phyloP scores from a whole-genome alignment of 2,329 filamentous ascomycete genomes.

The Cordyceps farinosa region DNA sequence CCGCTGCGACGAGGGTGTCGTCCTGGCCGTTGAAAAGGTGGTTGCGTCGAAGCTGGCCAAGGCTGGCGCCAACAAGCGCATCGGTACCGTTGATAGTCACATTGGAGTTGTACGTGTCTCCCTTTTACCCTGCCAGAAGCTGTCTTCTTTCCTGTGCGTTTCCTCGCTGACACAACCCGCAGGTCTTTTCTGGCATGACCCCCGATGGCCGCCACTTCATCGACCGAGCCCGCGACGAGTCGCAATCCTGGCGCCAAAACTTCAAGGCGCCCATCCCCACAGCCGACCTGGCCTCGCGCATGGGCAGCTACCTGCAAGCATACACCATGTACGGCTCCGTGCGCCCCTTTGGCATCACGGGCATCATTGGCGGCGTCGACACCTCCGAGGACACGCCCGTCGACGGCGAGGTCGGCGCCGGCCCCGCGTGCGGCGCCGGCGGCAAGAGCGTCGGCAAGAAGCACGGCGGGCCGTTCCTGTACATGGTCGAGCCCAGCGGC shows the following conservation, averaged over 20 bases:
- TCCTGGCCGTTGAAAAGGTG: constrained; percentile 95
- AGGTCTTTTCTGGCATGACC: constrained; percentile 92
- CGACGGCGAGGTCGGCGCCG: constrained; percentile 83
- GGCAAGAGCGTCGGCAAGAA: constrained; percentile 72
- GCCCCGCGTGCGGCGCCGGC: constrained; percentile 74
- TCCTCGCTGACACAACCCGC: neutral
- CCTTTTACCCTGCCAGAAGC: neutral
- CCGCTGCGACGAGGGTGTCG: constrained; percentile 93
- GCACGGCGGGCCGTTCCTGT: constrained; percentile 86
- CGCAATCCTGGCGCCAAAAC: constrained; percentile 81
- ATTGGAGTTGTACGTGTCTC: constrained; percentile 72
- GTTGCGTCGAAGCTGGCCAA: constrained; percentile 94
- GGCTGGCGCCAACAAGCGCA: constrained; percentile 92
- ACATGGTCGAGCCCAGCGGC: constrained; percentile 98
- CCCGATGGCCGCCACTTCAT: constrained; percentile 95
- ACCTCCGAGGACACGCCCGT: constrained; percentile 80
- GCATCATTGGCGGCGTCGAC: constrained; percentile 92
- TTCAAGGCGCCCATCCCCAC: constrained; percentile 95
- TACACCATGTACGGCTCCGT: constrained; percentile 98
- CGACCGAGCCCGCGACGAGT: constrained; percentile 90
- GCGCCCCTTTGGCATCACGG: constrained; percentile 92
- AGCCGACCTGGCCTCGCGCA: constrained; percentile 81
- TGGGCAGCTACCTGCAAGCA: constrained; percentile 94
- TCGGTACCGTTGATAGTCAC: constrained; percentile 90
- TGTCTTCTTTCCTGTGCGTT: neutral